These are phyloP conservation scores for Starmerella apis DNA, from an alignment of 805 yeast genomes.

Conservation along the genomic window DNA sequence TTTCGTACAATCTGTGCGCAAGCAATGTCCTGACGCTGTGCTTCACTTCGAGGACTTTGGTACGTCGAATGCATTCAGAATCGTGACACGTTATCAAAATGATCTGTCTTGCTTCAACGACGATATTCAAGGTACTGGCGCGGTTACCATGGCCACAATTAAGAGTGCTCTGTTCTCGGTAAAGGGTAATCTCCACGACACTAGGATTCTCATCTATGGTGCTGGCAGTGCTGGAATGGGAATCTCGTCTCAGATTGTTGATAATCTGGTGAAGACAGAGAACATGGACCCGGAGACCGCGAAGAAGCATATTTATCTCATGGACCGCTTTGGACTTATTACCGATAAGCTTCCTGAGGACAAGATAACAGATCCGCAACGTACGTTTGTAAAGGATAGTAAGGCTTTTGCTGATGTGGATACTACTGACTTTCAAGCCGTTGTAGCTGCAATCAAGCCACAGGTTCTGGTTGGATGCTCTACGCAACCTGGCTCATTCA, in stretches of 20 bases:
- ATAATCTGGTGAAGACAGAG: conserved; percentile 58
- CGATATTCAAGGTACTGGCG: conserved; percentile 98
- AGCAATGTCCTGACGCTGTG: conserved; percentile 77
- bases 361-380: conserved; percentile 52
- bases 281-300: conserved; percentile 68
- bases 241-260: conserved; percentile 84
- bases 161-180: conserved; percentile 76
- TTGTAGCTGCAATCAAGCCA: conserved; percentile 53
- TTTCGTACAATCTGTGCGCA: conserved; percentile 59
- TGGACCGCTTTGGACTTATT: conserved; percentile 79
- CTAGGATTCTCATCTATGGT: conserved; percentile 59
- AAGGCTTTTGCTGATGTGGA: conserved; percentile 63
- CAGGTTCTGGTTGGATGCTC: conserved; percentile 93
- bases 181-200: conserved; percentile 39
- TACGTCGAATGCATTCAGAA: conserved; percentile 73
- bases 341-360: conserved; percentile 36
- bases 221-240: conserved; percentile 97
- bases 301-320: conserved; percentile 54
- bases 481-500: conserved; percentile 89
- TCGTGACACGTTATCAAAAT: conserved; percentile 63
- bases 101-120: conserved; percentile 83
- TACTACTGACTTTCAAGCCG: conserved; percentile 58
- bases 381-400: conserved; percentile 60
- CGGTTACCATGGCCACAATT: conserved; percentile 91
- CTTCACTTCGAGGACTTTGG: conserved; percentile 96